Percentiles rank a stretch among this genome's conserved stretches.
These are phyloP conservation scores for Aspergillus texensis DNA, from an alignment of 2,329 filamentous ascomycete genomes.

Conservation along the genomic window DNA sequence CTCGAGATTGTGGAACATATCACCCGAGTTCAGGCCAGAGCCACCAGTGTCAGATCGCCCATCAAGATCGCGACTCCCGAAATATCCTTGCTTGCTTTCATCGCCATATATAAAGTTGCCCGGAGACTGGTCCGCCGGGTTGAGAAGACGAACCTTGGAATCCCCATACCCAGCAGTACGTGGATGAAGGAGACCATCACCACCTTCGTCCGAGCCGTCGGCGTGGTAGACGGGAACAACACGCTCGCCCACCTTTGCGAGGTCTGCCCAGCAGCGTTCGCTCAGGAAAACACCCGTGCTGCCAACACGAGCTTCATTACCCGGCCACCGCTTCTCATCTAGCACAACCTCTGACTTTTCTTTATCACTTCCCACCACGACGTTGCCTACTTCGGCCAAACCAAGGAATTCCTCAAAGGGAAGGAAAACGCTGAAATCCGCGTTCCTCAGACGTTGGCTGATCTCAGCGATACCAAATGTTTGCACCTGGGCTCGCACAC, in stretches of 20 bases:
- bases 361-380: conserved; percentile 86
- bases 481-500: conserved; percentile 90
- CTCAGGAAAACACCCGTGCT: conserved; percentile 94
- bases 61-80: conserved; percentile 77
- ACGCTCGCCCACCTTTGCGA: conserved; percentile 72
- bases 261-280: conserved; percentile 91
- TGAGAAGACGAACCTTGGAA: conserved; percentile 59
- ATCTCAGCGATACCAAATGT: conserved; percentile 97
- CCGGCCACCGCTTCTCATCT: conserved; percentile 88
- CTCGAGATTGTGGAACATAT: conserved; percentile 98
- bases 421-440: conserved; percentile 93
- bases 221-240: conserved; percentile 62
- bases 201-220: conserved; percentile 56
- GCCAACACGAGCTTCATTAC: conserved; percentile 86
- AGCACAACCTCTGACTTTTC: conserved; percentile 92
- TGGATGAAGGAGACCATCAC: conserved; percentile 62
- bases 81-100: conserved; percentile 80
- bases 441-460: conserved; percentile 86
- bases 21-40: conserved; percentile 87
- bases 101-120: conserved; percentile 67
- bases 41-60: conserved; percentile 86
- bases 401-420: conserved; percentile 96
- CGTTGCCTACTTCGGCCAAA: conserved; percentile 78
- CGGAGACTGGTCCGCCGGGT: conserved; percentile 51
- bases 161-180: conserved; percentile 46